Conservation (phyloP, 2,329 filamentous ascomycete genomes). For the Penicillium crustosum region DNA sequence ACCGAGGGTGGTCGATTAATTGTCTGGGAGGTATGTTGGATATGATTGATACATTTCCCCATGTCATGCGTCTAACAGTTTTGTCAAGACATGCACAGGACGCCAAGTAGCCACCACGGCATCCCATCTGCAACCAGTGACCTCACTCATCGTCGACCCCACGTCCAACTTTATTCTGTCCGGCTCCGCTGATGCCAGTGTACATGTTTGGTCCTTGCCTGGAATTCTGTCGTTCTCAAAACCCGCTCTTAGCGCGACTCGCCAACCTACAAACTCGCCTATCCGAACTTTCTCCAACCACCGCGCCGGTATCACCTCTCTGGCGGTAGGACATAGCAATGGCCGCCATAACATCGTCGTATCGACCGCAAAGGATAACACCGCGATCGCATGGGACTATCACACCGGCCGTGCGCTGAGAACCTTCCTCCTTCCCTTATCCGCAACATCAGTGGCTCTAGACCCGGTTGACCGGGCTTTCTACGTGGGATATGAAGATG, state of each 20-base stretch:
- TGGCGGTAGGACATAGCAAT: conserved; percentile 64
- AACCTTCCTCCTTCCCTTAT: conserved; percentile 75
- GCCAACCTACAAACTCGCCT: conserved; percentile 59
- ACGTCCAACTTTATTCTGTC: conserved; percentile 56
- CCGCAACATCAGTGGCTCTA: conserved; percentile 69
- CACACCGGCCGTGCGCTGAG: conserved; percentile 72
- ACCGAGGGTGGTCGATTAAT: conserved; percentile 83
- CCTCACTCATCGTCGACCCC: conserved; percentile 68
- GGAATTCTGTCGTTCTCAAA: conserved; percentile 65
- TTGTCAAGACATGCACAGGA: conserved; percentile 43
- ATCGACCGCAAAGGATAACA: conserved; percentile 81
- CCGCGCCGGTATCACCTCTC: conserved; percentile 51
- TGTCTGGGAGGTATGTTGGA: conserved; percentile 77
- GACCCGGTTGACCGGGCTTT: conserved; percentile 83
- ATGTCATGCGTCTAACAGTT: conserved; percentile 8
- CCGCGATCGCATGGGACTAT: conserved; percentile 91
- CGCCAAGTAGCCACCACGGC: conserved; percentile 47
- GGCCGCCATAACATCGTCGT: conserved; percentile 78
- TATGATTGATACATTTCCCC: conserved; percentile 3
- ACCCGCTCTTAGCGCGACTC: conserved; percentile 41
- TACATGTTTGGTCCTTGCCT: conserved; percentile 87
- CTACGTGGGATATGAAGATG: conserved; percentile 77
- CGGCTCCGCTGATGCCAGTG: conserved; percentile 68
- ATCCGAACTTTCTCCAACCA: conserved; percentile 73
- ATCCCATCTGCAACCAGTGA: conserved; percentile 56